Evolutionary conservation across 2,329 filamentous ascomycete genomes (phyloP).

Genomic region (Capronia coronata): DNA sequence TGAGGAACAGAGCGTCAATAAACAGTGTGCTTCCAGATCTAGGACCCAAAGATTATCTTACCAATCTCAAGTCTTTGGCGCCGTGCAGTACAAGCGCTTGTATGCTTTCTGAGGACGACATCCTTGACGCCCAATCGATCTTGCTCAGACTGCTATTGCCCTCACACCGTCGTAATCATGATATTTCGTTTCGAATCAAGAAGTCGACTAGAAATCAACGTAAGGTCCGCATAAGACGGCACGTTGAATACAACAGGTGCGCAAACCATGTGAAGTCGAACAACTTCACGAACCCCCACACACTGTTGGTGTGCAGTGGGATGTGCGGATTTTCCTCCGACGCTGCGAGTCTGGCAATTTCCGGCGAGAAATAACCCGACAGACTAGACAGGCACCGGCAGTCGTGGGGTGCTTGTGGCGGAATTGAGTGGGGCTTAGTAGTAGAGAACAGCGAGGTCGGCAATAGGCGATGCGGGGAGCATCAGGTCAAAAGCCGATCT

Average conservation of each 20-base stretch:
- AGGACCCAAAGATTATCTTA: conserved; percentile 32
- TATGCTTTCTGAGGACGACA: conserved; percentile 16
- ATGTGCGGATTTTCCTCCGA: no score
- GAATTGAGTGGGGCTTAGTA: no score
- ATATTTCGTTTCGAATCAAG: background rate
- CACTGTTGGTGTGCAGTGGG: no score
- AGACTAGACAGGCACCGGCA: background rate
- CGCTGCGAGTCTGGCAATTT: no score
- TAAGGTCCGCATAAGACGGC: background rate
- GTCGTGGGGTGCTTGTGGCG: conserved; percentile 6
- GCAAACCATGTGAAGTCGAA: no score
- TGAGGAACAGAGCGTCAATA: conserved; percentile 29
- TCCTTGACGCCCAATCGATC: conserved; percentile 1
- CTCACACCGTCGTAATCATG: background rate
- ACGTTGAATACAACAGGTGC: background rate
- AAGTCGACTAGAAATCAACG: background rate
- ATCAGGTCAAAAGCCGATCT: conserved; percentile 14
- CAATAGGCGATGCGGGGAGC: conserved; percentile 9
- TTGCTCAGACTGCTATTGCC: background rate
- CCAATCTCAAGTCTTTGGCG: conserved; percentile 54
- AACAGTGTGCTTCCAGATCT: background rate
- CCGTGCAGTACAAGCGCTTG: conserved; percentile 53
- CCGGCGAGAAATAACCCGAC: conserved; percentile 9
- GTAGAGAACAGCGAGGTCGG: no score
- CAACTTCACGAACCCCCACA: no score